Base-by-base conservation (phyloP, 257 asterid genomes). In the Lithospermum erythrorhizon region DNA sequence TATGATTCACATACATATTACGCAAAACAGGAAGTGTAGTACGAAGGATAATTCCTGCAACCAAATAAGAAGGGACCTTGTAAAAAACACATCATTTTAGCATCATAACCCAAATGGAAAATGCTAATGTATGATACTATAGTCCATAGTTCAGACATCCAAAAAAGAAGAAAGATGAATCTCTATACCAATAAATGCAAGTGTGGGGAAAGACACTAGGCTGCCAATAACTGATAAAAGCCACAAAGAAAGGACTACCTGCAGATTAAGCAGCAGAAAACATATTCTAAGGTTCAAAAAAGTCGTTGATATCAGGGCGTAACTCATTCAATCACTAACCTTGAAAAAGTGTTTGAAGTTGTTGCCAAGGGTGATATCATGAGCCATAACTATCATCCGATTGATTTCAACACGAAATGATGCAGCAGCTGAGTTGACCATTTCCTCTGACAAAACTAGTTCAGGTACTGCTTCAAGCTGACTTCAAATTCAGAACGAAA, bases 161-260 rank as follows among this genome's bases (percentile, higher is more conserved):
- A 19, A 60, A 61, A 23, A 19, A 58, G 56, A 63, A 3, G 5
- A 18, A 53, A 62, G 59, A 68, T 62, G 67, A 65, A 57, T 21
- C 23, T 13, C 24, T 45, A 24, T 85, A 91, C 98, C 98, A 71
- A 91, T 77, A 74, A 86, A 91, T 15, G 84, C 77, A 68, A 91
- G 78, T 47, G 97, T 88, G 74, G 70, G 76, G 77, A 91, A 91
- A 73, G 97, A 86, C 71, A 89, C 68, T 75, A 86, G 65, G 86
- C 87, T 75, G 62, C 97, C 97, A 61, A 86, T 66, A 65, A 82
- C 95, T 58, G 98, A 91, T 66, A 91, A 70, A 67, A 91, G 78
- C 98, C 98, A 91, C 66, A 91, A 67, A 69, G 83, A 83, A 73
- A 86, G 82, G 76, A 86, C 97, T 20, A 86, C 98, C 98, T 91